These are phyloP conservation scores for Penicillium brevicompactum DNA, from an alignment of 2,329 filamentous ascomycete genomes.

Conservation along the genomic window DNA sequence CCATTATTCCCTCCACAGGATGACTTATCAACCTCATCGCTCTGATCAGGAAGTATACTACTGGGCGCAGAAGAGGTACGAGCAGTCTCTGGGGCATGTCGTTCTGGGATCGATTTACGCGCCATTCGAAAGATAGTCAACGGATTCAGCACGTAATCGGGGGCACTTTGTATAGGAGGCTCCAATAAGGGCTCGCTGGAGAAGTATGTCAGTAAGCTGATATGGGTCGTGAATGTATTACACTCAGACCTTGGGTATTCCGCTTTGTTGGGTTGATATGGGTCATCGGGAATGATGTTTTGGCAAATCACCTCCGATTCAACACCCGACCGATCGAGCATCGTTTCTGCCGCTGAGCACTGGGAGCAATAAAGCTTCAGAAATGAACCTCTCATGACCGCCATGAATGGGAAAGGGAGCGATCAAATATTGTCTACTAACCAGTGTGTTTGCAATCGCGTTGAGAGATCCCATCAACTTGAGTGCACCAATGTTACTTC, in stretches of 20 bases:
- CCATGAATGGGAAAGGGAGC: neutral
- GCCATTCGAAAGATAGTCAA: conserved; percentile 30
- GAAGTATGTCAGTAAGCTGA: neutral
- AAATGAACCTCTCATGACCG: too few species aligned
- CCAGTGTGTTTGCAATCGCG: conserved; percentile 24
- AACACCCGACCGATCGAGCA: conserved; percentile 25
- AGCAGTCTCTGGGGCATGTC: conserved; percentile 26
- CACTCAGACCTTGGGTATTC: conserved; percentile 12
- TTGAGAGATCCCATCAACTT: conserved; percentile 24
- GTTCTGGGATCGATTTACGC: conserved; percentile 26
- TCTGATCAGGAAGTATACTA: conserved; percentile 12
- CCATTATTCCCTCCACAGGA: neutral
- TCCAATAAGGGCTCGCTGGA: conserved; percentile 14
- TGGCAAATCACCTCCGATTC: conserved; percentile 20
- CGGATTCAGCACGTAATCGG: conserved; percentile 30
- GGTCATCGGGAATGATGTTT: conserved; percentile 24
- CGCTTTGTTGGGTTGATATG: conserved; percentile 17
- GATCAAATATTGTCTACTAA: neutral
- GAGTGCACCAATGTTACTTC: conserved; percentile 23
- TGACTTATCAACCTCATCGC: conserved; percentile 1
- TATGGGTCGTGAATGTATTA: neutral
- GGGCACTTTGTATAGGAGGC: conserved; percentile 21
- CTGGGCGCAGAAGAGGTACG: conserved; percentile 15
- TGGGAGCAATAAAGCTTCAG: neutral
- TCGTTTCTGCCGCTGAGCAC: conserved; percentile 21